Evolutionary conservation across 768 basidiomycete species (phyloP), one percentile per base, ranked within the genome.

Genomic region (Mycena olivaceomarginata): DNA sequence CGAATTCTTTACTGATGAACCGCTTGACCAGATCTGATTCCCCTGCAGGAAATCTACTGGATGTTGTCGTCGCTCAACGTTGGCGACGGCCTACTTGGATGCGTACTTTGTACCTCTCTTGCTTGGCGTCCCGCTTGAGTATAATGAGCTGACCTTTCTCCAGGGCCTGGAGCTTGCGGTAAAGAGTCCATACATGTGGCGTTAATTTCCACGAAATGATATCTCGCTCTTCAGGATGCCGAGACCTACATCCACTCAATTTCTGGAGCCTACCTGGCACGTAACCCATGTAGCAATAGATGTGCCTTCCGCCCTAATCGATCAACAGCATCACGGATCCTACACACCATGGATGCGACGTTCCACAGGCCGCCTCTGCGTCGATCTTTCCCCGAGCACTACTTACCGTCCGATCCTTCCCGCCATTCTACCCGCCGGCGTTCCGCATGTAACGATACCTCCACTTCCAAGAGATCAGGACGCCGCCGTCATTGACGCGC

Each of bases 281-380:
- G 70, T 15, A 6, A 12, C 9, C 51, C 20, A 12, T 16, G 4
- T 25, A 15, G 13, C 20, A 22, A 5, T 31, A 13, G 2, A 13
- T 11, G 13, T 11, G 31, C 31, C 8, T 15, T 45, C 2, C 12
- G 31, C n/a, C 51, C 64, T 64, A 22, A 72, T 66, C 7, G 11
- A 18, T 2, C 40, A 5, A 56, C 6, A 72, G 71, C 62, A 72
- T 25, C 63, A 64, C 20, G 71, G 71, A 5, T 53, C 71, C 1
- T 72, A 72, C 53, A 72, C 71, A 15, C 63, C 62, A 7, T 72
- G 71, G 71, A 57, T 72, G 16, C 40, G 72, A 9, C 65, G 66
- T 25, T 60, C 72, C 11, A 67, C 43, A 12, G 72, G 72, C 39
- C 66, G 53, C 7, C 66, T 74, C 0, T 74, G 72, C 37, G 66